Percentiles rank a stretch among this genome's conserved stretches.
Conservation (phyloP, 225 moss, liverwort and hornwort genomes). For the Antitrichia curtipendula region DNA sequence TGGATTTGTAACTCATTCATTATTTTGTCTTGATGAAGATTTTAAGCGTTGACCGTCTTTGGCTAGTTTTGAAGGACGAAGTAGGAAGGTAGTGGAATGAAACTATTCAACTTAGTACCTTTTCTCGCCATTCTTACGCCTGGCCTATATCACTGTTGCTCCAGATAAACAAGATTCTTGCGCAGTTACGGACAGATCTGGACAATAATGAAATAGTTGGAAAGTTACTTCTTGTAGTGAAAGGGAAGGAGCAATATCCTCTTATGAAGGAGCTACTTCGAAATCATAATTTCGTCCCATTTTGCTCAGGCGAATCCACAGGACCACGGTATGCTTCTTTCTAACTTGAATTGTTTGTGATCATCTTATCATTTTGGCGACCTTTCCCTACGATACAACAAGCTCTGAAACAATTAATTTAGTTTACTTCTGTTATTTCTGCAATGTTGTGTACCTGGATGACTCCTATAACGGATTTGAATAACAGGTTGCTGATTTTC, state of each 20-base stretch:
- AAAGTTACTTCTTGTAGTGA: slow-evolving; percentile 24
- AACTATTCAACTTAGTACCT: not conserved
- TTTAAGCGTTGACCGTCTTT: not conserved
- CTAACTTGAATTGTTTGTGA: not conserved
- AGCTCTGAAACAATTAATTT: not conserved
- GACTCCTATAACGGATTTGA: not conserved
- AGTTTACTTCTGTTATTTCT: not conserved
- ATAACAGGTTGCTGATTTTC: not conserved
- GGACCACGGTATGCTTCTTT: slow-evolving; percentile 5
- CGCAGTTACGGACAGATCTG: slow-evolving; percentile 17
- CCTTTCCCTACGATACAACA: not conserved
- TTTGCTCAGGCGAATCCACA: not conserved
- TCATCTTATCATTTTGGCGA: not conserved
- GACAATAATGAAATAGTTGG: slow-evolving; percentile 11
- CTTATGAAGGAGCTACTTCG: slow-evolving; percentile 24
- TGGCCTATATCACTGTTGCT: not conserved
- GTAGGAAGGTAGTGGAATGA: not conserved
- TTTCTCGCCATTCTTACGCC: not conserved
- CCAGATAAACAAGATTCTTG: slow-evolving; percentile 40
- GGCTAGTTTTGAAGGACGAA: not conserved
- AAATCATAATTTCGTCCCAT: slow-evolving; percentile 17
- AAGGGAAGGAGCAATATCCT: slow-evolving; percentile 24
- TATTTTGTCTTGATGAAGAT: not conserved
- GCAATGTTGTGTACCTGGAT: not conserved
- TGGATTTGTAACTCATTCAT: not conserved